Evolutionary conservation across 495 filamentous ascomycete genomes (phyloP).

Genomic region (Cenococcum geophilum): DNA sequence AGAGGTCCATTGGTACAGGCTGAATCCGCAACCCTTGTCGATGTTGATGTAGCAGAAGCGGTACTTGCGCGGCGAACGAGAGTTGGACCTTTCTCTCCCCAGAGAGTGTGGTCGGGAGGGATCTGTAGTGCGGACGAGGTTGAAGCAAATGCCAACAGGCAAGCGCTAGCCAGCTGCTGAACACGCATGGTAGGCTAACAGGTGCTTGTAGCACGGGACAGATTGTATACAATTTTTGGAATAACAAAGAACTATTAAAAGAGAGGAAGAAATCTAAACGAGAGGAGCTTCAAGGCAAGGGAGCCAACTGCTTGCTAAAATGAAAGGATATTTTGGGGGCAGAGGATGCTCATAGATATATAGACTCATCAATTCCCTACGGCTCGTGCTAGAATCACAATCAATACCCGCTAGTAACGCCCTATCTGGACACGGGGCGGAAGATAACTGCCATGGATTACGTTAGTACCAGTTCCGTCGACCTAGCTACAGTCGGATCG

Average conservation of each 20-base stretch:
- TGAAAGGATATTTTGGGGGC: not conserved
- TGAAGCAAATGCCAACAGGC: constrained; percentile 21
- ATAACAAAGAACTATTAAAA: not conserved
- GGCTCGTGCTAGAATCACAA: not conserved
- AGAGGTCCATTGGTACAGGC: constrained; percentile 28
- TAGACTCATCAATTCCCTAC: not conserved
- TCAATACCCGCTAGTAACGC: not conserved
- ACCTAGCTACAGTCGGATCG: not conserved
- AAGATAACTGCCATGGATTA: not conserved
- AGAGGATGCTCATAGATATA: not conserved
- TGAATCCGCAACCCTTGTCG: constrained; percentile 24
- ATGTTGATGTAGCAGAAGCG: constrained; percentile 14
- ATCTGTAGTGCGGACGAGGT: constrained; percentile 14
- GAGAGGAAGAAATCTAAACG: not conserved
- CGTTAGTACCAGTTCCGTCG: not conserved
- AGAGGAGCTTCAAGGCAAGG: not conserved
- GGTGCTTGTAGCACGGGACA: not conserved
- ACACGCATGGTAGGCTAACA: constrained; percentile 14
- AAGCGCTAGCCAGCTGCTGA: constrained; percentile 8
- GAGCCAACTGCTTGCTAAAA: not conserved
- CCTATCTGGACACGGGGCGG: not conserved
- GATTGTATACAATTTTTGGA: not conserved
- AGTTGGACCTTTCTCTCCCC: constrained; percentile 16
- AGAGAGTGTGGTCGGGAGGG: constrained; percentile 24
- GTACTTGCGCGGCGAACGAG: constrained; percentile 12